Evolutionary conservation across 176 grass and related monocot species (phyloP).

Genomic region (Ensete ventricosum): DNA sequence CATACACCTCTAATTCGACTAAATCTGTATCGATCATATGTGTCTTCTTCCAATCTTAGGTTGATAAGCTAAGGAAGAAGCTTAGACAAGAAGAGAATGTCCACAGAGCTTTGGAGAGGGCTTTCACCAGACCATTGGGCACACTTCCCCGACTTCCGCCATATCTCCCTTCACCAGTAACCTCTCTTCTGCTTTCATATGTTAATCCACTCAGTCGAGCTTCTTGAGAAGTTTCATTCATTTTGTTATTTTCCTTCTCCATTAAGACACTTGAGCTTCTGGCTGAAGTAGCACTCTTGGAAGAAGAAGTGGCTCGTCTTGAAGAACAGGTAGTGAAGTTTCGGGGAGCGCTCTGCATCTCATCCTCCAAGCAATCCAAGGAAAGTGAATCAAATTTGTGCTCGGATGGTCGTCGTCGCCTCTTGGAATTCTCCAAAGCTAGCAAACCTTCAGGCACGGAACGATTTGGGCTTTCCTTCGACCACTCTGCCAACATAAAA

Average conservation of each 20-base stretch:
- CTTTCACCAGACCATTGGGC: constrained; percentile 89
- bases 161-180: constrained; percentile 76
- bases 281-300: constrained; percentile 90
- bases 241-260: constrained; percentile 10
- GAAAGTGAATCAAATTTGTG: background rate
- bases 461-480: constrained; percentile 18
- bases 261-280: constrained; percentile 77
- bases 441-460: background rate
- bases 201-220: background rate
- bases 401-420: background rate
- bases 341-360: constrained; percentile 67
- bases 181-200: background rate
- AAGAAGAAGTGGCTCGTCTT: constrained; percentile 83
- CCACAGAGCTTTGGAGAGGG: constrained; percentile 84
- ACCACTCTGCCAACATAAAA: constrained; percentile 27
- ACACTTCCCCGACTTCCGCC: constrained; percentile 92
- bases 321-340: constrained; percentile 99
- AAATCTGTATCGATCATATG: background rate
- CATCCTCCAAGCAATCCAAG: constrained; percentile 35
- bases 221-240: background rate
- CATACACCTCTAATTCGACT: background rate
- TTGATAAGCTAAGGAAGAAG: constrained; percentile 95
- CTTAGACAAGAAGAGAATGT: constrained; percentile 95
- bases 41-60: constrained; percentile 11
- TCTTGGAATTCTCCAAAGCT: constrained; percentile 6